Conservation (phyloP, 768 basidiomycete genomes). For the Trichaptum fuscoviolaceum region DNA sequence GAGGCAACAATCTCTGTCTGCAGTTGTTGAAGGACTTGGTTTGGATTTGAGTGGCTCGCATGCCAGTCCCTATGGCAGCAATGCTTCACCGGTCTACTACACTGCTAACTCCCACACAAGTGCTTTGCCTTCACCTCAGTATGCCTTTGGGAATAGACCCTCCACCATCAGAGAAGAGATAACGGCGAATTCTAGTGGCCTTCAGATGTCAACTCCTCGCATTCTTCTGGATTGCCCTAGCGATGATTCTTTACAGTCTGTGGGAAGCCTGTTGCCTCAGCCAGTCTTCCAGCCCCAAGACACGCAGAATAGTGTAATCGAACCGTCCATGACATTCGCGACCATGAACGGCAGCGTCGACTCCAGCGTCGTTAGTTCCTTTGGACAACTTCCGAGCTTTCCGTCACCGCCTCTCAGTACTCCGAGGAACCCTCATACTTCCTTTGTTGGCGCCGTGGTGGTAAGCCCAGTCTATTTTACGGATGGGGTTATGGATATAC, state of each 20-base stretch:
- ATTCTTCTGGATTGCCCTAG: neutral
- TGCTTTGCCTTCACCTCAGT: neutral
- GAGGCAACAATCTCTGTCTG: neutral
- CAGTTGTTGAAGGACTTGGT: neutral
- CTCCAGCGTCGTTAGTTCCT: neutral
- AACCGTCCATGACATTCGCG: neutral
- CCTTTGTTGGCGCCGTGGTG: neutral
- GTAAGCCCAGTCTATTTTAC: neutral
- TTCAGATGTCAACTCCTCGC: neutral
- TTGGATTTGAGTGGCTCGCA: neutral
- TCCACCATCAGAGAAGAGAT: neutral
- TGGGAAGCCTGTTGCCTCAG: neutral
- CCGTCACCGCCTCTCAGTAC: neutral
- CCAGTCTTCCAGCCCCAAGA: neutral
- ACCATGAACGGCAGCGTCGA: neutral
- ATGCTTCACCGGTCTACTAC: neutral
- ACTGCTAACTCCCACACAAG: neutral
- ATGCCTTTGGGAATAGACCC: neutral
- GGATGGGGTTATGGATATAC: neutral
- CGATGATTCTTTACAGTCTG: neutral
- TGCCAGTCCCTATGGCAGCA: neutral
- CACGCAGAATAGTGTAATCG: neutral
- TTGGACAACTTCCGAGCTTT: neutral
- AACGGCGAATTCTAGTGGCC: neutral
- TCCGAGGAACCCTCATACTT: neutral